A percentile compares a stretch with the other conserved stretches of the same genome.
Evolutionary conservation across 2,329 filamentous ascomycete genomes (phyloP).

Genomic region (Colletotrichum abscissum): DNA sequence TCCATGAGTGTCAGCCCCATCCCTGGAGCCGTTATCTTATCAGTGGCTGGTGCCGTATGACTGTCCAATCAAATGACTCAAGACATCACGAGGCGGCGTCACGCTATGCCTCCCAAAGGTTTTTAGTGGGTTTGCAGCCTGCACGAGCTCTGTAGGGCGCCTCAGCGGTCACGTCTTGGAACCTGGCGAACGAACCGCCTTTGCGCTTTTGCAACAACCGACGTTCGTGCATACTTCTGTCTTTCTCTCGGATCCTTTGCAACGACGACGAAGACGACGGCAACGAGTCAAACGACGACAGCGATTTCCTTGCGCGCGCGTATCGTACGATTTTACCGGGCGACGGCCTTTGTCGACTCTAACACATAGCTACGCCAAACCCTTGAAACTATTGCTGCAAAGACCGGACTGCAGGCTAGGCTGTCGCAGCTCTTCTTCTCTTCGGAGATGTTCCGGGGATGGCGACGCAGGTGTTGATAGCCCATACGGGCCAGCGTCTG

Average conservation of each 20-base stretch:
- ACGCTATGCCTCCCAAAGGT: conserved; percentile 32
- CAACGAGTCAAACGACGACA: neutral
- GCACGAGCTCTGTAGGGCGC: conserved; percentile 33
- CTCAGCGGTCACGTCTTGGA: conserved; percentile 29
- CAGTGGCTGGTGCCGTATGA: conserved; percentile 6
- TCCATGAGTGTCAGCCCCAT: neutral
- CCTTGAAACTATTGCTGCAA: neutral
- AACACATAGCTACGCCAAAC: neutral
- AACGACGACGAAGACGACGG: neutral
- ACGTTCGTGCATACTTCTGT: conserved; percentile 1
- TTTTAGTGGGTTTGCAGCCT: conserved; percentile 33
- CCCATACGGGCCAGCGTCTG: conserved; percentile 91
- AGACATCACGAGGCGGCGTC: conserved; percentile 35
- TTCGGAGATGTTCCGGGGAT: conserved; percentile 71
- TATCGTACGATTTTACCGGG: neutral
- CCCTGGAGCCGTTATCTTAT: neutral
- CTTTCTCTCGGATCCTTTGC: neutral
- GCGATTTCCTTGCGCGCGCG: too few relatives aligned
- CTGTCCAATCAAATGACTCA: conserved; percentile 32
- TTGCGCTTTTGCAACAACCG: conserved; percentile 22
- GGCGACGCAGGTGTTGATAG: conserved; percentile 91
- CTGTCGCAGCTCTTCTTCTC: conserved; percentile 23
- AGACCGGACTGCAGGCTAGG: conserved; percentile 22
- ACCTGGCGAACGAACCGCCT: conserved; percentile 24
- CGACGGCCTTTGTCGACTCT: neutral